These are phyloP conservation scores for Spathaspora passalidarum DNA, from an alignment of 805 yeast species.

Conservation along the genomic window DNA sequence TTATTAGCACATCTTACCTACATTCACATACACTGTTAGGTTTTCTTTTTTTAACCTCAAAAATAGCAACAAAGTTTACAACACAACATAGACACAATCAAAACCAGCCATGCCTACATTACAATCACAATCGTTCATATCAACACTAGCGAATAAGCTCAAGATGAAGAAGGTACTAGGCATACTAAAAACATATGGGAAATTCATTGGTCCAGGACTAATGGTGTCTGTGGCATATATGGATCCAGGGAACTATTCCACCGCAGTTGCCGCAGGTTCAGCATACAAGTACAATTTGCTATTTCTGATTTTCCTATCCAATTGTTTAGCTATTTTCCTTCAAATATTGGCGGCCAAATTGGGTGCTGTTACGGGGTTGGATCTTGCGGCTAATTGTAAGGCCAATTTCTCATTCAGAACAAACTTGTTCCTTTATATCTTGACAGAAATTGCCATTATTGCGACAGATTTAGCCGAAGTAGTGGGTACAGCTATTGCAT, in stretches of 20 bases:
- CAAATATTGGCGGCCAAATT: constrained; percentile 83
- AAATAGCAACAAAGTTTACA: not conserved
- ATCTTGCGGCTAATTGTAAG: constrained; percentile 84
- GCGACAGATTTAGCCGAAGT: constrained; percentile 95
- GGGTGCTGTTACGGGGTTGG: constrained; percentile 93
- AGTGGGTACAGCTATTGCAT: constrained; percentile 86
- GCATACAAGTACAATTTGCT: constrained; percentile 75
- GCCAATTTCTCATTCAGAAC: constrained; percentile 63
- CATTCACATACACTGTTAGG: too few species aligned
- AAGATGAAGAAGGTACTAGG: not conserved
- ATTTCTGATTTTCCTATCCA: constrained; percentile 75
- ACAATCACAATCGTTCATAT: not conserved
- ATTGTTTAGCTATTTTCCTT: constrained; percentile 80
- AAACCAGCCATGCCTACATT: not conserved
- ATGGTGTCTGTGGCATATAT: constrained; percentile 94
- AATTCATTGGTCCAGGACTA: constrained; percentile 90
- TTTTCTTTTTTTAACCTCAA: not conserved
- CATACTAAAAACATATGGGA: constrained; percentile 45
- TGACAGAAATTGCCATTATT: constrained; percentile 88
- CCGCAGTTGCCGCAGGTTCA: constrained; percentile 93
- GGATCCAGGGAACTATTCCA: constrained; percentile 97
- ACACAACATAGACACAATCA: not conserved
- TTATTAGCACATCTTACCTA: too few species aligned
- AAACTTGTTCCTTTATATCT: constrained; percentile 60
- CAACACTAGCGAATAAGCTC: constrained; percentile 1